Base-by-base conservation (phyloP, 768 basidiomycete genomes). In the Boletus pseudo-olivaceus region DNA sequence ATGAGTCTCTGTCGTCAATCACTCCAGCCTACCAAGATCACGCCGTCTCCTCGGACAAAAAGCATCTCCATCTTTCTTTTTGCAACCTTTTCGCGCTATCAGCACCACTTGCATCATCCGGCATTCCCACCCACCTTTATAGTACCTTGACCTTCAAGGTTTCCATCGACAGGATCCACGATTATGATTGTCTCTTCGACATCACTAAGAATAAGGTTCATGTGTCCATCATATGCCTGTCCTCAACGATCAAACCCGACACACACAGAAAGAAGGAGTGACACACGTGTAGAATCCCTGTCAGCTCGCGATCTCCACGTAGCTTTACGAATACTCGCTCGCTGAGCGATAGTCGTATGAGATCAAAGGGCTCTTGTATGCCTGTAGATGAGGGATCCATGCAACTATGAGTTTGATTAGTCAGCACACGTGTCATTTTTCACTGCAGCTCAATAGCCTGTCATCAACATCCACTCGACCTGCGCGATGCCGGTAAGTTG, bases 141-240 rank as follows among this genome's bases (percentile, higher is more conserved):
- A 23, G 83, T 80, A 2, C 80, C 80, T 48, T 81, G 78, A 3
- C 76, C 76, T 53, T 80, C 78, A 8, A 78, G 72, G 11, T 75
- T 82, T 40, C 80, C 81, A 34, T 95, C 93, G n/a, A 80, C 75
- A 2, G 80, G 74, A 60, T 98, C 94, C n/a, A 98, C 93, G 58
- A 97, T 79, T 83, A 95, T 90, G 58, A 98, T 93, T 3, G 89
- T 94, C 75, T 99, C 97, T 68, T 98, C 96, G 15, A 98, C 97
- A 67, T 98, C 92, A 64, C 92, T 94, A 63, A 99, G 79, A 58
- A 99, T 97, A 63, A 99, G 79, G 72, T 99, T 98, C 97, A 98
- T 98, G 72, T 98, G 97, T n/a, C 95, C 97, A 75, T 99, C 97
- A 66, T 98, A 98, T 20, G 97, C 97, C 97, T 99, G 65, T 61